A percentile compares a stretch with the other conserved stretches of the same genome.
Evolutionary conservation across 805 yeast species (phyloP).

Genomic region (Ogataea trehalophila): DNA sequence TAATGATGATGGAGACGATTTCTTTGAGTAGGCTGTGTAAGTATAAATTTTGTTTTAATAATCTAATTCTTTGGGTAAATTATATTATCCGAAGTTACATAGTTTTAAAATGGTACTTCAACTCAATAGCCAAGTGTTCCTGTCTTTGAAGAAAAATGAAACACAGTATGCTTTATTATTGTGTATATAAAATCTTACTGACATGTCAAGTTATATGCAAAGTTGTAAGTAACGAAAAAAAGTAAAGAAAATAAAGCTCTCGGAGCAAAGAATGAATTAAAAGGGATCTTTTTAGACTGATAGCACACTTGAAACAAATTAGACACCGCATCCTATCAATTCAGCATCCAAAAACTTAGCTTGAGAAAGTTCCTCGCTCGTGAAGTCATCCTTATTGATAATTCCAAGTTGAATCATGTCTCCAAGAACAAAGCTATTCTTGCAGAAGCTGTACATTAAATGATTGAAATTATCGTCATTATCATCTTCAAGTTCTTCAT

Average conservation of each 20-base stretch:
- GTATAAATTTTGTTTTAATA: not conserved
- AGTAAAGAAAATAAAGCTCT: not conserved
- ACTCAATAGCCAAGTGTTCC: too few species aligned
- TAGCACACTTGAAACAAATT: not conserved
- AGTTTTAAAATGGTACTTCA: not conserved
- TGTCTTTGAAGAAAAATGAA: not conserved
- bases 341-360: slow-evolving; percentile 41
- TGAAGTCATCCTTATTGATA: slow-evolving; percentile 28
- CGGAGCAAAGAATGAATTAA: too few species aligned
- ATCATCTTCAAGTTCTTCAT: slow-evolving; percentile 25
- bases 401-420: slow-evolving; percentile 65
- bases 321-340: slow-evolving; percentile 9
- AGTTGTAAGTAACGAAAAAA: not conserved
- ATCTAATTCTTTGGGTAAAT: not conserved
- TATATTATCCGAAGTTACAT: not conserved
- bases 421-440: slow-evolving; percentile 66
- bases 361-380: slow-evolving; percentile 28
- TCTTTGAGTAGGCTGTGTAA: slow-evolving; percentile 26
- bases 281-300: too few species aligned
- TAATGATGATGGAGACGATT: slow-evolving; percentile 23
- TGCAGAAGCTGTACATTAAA: slow-evolving; percentile 67
- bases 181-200: too few species aligned
- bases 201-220: too few species aligned
- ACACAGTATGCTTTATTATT: not conserved
- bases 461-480: slow-evolving; percentile 70